Evolutionary conservation across 2,329 filamentous ascomycete species (phyloP).

Genomic region (Verticillium klebahnii): DNA sequence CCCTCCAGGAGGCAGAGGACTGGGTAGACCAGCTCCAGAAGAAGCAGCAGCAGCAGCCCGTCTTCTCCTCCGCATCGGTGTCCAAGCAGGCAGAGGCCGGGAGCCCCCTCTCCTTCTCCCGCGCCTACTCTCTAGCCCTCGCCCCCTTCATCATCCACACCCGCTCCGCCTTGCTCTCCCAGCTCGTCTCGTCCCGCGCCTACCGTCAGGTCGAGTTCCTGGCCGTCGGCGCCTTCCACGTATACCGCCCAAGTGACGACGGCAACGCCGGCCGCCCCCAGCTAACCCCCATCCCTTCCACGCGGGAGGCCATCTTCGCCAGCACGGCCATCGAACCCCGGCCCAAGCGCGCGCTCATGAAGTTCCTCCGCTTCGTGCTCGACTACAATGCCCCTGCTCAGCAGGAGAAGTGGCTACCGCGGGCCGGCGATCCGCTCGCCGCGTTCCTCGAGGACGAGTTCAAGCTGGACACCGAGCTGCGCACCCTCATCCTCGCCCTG

Average conservation of each 20-base stretch:
- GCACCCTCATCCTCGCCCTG: slow-evolving; percentile 59
- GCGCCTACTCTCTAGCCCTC: slow-evolving; percentile 78
- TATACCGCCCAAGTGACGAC: slow-evolving; percentile 46
- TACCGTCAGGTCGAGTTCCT: slow-evolving; percentile 90
- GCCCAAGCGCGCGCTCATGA: slow-evolving; percentile 84
- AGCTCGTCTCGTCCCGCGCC: slow-evolving; percentile 83
- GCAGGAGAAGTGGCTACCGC: slow-evolving; percentile 51
- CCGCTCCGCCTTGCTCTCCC: slow-evolving; percentile 69
- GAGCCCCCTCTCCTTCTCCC: slow-evolving; percentile 52
- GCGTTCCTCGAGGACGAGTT: slow-evolving; percentile 59
- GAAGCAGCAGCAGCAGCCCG: slow-evolving; percentile 16
- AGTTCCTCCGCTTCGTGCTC: slow-evolving; percentile 84
- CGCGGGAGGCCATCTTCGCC: slow-evolving; percentile 86
- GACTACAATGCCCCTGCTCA: slow-evolving; percentile 60
- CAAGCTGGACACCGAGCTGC: slow-evolving; percentile 63
- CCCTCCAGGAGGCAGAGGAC: slow-evolving; percentile 71
- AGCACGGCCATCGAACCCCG: slow-evolving; percentile 70
- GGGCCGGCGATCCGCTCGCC: slow-evolving; percentile 50
- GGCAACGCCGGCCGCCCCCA: slow-evolving; percentile 17
- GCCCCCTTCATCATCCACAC: slow-evolving; percentile 85
- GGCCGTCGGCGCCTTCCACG: slow-evolving; percentile 89
- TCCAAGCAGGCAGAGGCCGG: slow-evolving; percentile 28
- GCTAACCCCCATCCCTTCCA: slow-evolving; percentile 75
- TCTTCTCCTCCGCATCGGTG: slow-evolving; percentile 32
- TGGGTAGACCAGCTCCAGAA: slow-evolving; percentile 52